Evolutionary conservation across 2,329 filamentous ascomycete species (phyloP), one percentile per base, ranked within the genome.

Genomic region (Pestalotiopsis fici): DNA sequence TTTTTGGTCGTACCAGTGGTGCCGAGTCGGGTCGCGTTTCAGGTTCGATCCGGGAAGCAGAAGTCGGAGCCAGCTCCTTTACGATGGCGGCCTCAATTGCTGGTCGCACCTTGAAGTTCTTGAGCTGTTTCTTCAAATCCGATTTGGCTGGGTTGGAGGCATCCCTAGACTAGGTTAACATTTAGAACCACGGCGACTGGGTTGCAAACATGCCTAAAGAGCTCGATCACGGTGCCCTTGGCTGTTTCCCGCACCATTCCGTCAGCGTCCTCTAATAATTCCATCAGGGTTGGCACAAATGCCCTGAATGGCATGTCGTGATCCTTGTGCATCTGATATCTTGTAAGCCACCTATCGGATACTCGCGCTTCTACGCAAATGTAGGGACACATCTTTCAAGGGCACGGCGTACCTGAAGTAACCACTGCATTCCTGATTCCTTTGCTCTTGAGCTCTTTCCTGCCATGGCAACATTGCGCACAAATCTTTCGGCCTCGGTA

Each of bases 191-290:
- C 6, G 4, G 59, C n/a, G 39, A 5, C 21, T 50, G n/a, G 39
- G 13, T 57, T 39, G 47, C 64, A 25, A 37, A 74, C 84, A 68
- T 81, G 94, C 91, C 86, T 88, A 81, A 98, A 98, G 37, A 98
- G 86, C 70, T 96, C 93, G 68, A 98, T 92, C 61, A 98, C 90
- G 1, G 93, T 92, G 66, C 84, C 84, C 81, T 96, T 97, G 69
- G 95, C 94, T 47, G 88, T 87, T 74, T 97, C 94, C 77, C 95
- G 90, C 71, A 98, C 94, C 79, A 90, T 91, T 62, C 92, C 91
- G 78, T 97, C 95, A 11, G 94, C 92, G 78, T 98, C 95, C 80
- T 98, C 95, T 55, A 98, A 86, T 71, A 96, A 87, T 65, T 93
- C 91, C 82, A 98, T 95, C 54, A 98, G 85, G 12, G 87, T 86